phyloP scores from a whole-genome alignment of 176 grass and related monocot species.

The Carex littledalei region DNA sequence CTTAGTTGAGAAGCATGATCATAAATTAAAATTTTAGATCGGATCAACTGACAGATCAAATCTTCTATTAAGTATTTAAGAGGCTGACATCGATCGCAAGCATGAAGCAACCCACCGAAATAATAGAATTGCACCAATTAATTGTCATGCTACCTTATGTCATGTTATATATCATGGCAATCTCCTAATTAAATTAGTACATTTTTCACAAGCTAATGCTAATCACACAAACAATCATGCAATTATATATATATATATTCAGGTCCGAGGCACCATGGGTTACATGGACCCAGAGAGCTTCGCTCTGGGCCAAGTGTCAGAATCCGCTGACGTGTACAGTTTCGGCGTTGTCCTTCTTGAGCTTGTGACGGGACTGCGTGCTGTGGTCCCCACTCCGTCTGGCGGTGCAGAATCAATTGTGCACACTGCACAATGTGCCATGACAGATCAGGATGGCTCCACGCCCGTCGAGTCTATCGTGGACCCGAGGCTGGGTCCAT shows the following conservation, averaged over 20 bases:
- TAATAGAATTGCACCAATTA: too few relatives aligned
- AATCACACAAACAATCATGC: background rate
- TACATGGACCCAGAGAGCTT: conserved; percentile 81
- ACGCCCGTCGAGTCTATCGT: conserved; percentile 27
- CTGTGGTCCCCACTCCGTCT: conserved; percentile 51
- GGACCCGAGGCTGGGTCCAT: conserved; percentile 36
- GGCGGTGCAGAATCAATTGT: conserved; percentile 58
- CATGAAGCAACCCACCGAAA: too few relatives aligned
- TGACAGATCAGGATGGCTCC: background rate
- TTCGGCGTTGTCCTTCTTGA: conserved; percentile 42
- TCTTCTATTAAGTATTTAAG: background rate
- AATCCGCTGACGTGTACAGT: conserved; percentile 47
- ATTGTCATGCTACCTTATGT: background rate
- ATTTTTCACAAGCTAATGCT: background rate
- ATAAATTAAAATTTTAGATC: background rate
- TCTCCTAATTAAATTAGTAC: background rate
- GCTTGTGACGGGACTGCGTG: conserved; percentile 47
- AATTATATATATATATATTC: background rate
- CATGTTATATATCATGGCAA: background rate
- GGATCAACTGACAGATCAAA: background rate
- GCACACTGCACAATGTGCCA: conserved; percentile 33
- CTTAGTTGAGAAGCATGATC: background rate
- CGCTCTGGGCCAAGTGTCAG: conserved; percentile 38
- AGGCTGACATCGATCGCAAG: too few relatives aligned
- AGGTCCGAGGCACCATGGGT: conserved; percentile 48